Evolutionary conservation across 2,329 filamentous ascomycete genomes (phyloP).

Genomic region (Calonectria montana): DNA sequence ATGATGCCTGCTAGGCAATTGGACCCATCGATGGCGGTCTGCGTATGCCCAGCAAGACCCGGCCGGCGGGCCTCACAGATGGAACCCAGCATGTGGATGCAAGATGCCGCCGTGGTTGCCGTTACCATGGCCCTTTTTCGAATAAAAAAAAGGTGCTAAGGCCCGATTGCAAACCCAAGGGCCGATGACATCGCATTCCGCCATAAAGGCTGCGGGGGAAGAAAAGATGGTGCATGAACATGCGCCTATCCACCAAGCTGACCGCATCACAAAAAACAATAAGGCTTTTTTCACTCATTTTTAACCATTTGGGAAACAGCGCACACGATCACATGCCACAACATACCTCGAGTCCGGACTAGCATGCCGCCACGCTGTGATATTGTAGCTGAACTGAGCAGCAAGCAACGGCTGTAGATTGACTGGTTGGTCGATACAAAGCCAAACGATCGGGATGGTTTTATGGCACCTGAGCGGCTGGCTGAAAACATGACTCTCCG

Average conservation of each 20-base stretch:
- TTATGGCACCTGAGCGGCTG: background rate
- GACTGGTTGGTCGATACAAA: background rate
- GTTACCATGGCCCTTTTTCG: constrained; percentile 4
- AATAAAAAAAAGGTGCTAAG: background rate
- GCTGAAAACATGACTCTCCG: background rate
- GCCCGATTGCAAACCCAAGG: background rate
- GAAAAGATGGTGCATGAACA: background rate
- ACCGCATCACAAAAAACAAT: background rate
- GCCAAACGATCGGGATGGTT: background rate
- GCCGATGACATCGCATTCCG: constrained; percentile 5
- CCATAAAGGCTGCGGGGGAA: background rate
- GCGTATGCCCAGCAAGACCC: background rate
- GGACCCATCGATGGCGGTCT: background rate
- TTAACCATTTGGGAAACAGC: constrained; percentile 16
- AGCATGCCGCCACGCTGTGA: background rate
- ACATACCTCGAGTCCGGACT: background rate
- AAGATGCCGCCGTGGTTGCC: background rate
- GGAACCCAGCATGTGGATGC: background rate
- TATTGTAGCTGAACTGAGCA: background rate
- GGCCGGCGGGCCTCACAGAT: background rate
- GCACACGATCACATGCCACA: constrained; percentile 15
- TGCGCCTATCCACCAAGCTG: background rate
- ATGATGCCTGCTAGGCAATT: background rate
- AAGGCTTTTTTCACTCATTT: background rate
- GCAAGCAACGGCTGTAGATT: background rate